These are phyloP conservation scores for Penicillium carneum DNA, from an alignment of 2,329 filamentous ascomycete genomes.

Conservation along the genomic window DNA sequence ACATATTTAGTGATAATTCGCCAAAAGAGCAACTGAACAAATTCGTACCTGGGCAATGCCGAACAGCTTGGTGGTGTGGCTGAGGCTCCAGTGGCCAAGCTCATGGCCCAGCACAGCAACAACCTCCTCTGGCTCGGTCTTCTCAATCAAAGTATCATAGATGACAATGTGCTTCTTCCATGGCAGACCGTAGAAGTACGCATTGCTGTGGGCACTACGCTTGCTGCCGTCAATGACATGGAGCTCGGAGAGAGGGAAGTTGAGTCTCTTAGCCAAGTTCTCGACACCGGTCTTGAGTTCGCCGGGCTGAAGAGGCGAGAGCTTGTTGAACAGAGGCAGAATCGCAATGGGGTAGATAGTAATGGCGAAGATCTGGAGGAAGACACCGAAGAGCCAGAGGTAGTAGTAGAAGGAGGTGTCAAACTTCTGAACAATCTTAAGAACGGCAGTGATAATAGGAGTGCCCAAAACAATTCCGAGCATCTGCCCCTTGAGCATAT, in stretches of 20 bases:
- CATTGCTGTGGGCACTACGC: slow-evolving; percentile 85
- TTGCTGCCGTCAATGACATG: slow-evolving; percentile 95
- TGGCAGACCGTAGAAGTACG: slow-evolving; percentile 94
- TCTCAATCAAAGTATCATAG: slow-evolving; percentile 96
- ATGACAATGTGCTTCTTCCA: slow-evolving; percentile 99
- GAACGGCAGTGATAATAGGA: slow-evolving; percentile 88
- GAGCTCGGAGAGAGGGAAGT: slow-evolving; percentile 90
- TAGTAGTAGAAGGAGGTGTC: slow-evolving; percentile 97
- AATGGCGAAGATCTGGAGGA: slow-evolving; percentile 90
- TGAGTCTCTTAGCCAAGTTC: slow-evolving; percentile 77
- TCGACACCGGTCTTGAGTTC: slow-evolving; percentile 88
- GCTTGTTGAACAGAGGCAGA: slow-evolving; percentile 95
- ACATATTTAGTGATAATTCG: slow-evolving; percentile 12
- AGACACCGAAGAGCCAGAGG: slow-evolving; percentile 90
- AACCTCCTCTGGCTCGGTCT: slow-evolving; percentile 89
- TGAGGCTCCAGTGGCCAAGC: slow-evolving; percentile 94
- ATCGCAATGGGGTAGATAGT: slow-evolving; percentile 96
- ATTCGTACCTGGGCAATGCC: slow-evolving; percentile 76
- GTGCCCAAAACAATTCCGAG: slow-evolving; percentile 80
- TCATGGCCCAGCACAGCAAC: slow-evolving; percentile 95
- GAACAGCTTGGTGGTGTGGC: slow-evolving; percentile 91
- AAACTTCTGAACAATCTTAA: slow-evolving; percentile 92
- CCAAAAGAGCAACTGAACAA: not conserved
- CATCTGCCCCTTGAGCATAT: slow-evolving; percentile 89
- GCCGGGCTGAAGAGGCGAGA: slow-evolving; percentile 87